phyloP scores from a whole-genome alignment of 1,284 basidiomycete species.

The Sporisorium graminicola region DNA sequence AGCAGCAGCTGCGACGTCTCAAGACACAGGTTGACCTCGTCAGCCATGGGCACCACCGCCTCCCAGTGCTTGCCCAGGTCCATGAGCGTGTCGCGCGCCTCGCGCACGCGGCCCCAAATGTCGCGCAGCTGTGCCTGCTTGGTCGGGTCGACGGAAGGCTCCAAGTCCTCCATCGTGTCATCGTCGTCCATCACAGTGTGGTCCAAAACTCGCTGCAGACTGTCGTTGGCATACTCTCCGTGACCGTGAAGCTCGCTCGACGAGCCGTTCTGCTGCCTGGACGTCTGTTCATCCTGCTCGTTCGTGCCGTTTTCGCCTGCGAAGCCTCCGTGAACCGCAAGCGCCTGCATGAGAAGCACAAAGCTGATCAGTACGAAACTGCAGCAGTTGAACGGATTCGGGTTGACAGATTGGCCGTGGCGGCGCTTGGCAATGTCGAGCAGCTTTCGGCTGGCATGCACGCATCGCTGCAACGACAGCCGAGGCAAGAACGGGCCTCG shows the following conservation, averaged over 20 bases:
- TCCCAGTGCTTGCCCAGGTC: constrained; percentile 60
- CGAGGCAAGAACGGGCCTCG: constrained; percentile 61
- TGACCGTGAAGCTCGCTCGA: constrained; percentile 16
- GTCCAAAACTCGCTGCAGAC: constrained; percentile 36
- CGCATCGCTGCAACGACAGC: constrained; percentile 57
- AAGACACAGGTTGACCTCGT: constrained; percentile 62
- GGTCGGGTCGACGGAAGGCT: constrained; percentile 33
- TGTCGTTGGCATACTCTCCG: constrained; percentile 43
- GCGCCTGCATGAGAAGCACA: constrained; percentile 63
- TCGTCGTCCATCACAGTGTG: constrained; percentile 33
- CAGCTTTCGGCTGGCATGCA: constrained; percentile 60
- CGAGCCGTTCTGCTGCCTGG: constrained; percentile 5
- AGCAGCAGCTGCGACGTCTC: constrained; percentile 58
- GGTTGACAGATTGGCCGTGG: constrained; percentile 49
- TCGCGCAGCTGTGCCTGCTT: constrained; percentile 52
- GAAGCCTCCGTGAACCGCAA: constrained; percentile 53
- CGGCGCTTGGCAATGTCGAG: constrained; percentile 58
- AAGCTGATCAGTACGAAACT: constrained; percentile 64
- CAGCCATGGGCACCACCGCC: constrained; percentile 59
- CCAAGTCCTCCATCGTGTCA: constrained; percentile 24
- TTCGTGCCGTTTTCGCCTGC: constrained; percentile 23
- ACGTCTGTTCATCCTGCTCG: constrained; percentile 16
- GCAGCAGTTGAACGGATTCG: constrained; percentile 66
- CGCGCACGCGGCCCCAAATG: constrained; percentile 59
- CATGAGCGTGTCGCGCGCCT: constrained; percentile 56